Conservation (phyloP, 2,329 filamentous ascomycete genomes). For the Curvularia spicifera region DNA sequence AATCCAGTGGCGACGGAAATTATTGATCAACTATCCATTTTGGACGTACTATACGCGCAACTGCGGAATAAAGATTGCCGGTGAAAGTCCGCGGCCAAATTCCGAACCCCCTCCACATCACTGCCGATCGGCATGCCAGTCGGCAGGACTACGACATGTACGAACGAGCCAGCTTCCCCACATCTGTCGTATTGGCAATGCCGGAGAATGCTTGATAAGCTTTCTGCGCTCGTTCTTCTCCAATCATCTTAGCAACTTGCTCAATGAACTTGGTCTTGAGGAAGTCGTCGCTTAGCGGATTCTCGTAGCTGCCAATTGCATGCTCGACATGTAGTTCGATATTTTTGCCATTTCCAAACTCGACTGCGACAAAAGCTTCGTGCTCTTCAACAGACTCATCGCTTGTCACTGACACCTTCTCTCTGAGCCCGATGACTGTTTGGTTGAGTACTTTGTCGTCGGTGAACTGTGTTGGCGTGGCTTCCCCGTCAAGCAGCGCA, state of each 20-base stretch:
- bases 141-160: not conserved
- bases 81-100: not conserved
- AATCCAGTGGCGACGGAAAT: not conserved
- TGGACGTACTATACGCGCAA: not conserved
- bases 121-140: not conserved
- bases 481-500: conserved; percentile 59
- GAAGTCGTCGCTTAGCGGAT: conserved; percentile 56
- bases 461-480: conserved; percentile 59
- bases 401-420: conserved; percentile 54
- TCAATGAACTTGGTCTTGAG: conserved; percentile 59
- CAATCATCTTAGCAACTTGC: conserved; percentile 55
- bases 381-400: conserved; percentile 53
- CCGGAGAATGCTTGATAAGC: conserved; percentile 29
- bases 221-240: conserved; percentile 42
- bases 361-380: conserved; percentile 51
- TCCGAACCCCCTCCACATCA: not conserved
- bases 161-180: conserved; percentile 5
- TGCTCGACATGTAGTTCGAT: conserved; percentile 57
- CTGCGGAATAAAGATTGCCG: not conserved
- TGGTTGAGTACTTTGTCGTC: conserved; percentile 55
- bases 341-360: conserved; percentile 47
- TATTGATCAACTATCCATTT: not conserved
- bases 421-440: conserved; percentile 53
- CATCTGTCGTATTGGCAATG: conserved; percentile 19
- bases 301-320: conserved; percentile 59